Evolutionary conservation across 352 stramenopile species (phyloP).

Genomic region (Globisporangium ultimum): DNA sequence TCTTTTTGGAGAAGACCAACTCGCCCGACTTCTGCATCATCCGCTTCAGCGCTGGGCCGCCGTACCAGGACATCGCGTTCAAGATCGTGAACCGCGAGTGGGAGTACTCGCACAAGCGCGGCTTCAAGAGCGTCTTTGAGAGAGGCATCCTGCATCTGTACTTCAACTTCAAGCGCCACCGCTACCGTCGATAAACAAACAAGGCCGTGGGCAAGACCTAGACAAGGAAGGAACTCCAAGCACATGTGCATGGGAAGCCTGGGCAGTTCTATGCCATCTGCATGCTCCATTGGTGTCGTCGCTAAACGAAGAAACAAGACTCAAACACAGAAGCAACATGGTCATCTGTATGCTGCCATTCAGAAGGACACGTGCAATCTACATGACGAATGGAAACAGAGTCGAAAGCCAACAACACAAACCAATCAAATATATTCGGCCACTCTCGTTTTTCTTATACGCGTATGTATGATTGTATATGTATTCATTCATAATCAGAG

Average conservation of each 20-base stretch:
- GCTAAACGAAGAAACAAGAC: too few species aligned
- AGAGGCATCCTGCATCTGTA: constrained; percentile 97
- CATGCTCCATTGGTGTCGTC: too few species aligned
- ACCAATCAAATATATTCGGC: not conserved
- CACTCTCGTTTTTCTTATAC: not conserved
- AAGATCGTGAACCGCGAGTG: constrained; percentile 99
- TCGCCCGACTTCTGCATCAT: constrained; percentile 97
- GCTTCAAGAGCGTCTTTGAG: constrained; percentile 99
- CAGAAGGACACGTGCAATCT: too few species aligned
- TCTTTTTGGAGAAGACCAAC: constrained; percentile 92
- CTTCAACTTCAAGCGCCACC: constrained; percentile 99
- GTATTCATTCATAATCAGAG: not conserved
- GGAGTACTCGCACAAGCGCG: constrained; percentile 96
- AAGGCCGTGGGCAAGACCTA: not conserved
- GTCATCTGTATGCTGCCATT: too few species aligned
- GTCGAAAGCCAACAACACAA: not conserved
- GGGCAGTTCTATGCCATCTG: too few species aligned
- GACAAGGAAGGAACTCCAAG: not conserved
- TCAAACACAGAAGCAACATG: too few species aligned
- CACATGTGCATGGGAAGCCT: not conserved
- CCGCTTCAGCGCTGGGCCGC: constrained; percentile 95
- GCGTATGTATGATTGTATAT: not conserved
- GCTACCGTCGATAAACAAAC: constrained; percentile 90
- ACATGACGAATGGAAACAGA: too few species aligned
- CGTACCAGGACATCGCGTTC: constrained; percentile 99